These are phyloP conservation scores for Keithomyces neogunnii DNA, from an alignment of 2,329 filamentous ascomycete genomes.

Conservation along the genomic window DNA sequence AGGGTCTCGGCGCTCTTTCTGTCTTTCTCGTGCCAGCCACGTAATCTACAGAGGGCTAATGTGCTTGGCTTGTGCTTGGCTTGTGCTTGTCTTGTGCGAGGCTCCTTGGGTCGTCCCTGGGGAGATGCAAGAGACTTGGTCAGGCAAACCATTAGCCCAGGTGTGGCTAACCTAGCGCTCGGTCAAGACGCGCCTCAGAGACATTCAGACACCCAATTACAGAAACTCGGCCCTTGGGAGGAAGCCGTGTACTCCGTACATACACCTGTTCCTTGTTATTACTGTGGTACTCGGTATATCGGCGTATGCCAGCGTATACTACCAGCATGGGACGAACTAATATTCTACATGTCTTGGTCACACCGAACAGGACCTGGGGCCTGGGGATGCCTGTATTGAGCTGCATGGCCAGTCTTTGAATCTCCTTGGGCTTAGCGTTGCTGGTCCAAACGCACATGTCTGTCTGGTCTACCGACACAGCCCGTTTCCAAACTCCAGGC, in stretches of 20 bases:
- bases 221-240: neutral
- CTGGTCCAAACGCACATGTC: neutral
- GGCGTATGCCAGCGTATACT: neutral
- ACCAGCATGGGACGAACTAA: slow-evolving; percentile 3
- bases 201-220: neutral
- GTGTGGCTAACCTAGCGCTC: slow-evolving; percentile 2
- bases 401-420: neutral
- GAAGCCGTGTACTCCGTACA: neutral
- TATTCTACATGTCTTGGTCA: neutral
- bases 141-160: slow-evolving; percentile 3
- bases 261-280: too few relatives aligned
- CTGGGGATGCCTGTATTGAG: neutral
- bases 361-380: neutral
- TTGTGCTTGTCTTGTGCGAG: too few relatives aligned
- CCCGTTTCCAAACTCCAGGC: neutral
- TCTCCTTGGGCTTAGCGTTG: neutral
- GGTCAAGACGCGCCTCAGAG: slow-evolving; percentile 3
- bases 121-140: neutral
- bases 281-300: too few relatives aligned
- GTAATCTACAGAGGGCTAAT: slow-evolving; percentile 1
- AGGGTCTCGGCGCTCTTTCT: neutral
- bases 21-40: neutral
- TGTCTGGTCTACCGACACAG: neutral
- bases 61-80: neutral
- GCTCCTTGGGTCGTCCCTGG: neutral